Evolutionary conservation across 2,329 filamentous ascomycete genomes (phyloP).

Genomic region (Pseudogymnoascus sp.): DNA sequence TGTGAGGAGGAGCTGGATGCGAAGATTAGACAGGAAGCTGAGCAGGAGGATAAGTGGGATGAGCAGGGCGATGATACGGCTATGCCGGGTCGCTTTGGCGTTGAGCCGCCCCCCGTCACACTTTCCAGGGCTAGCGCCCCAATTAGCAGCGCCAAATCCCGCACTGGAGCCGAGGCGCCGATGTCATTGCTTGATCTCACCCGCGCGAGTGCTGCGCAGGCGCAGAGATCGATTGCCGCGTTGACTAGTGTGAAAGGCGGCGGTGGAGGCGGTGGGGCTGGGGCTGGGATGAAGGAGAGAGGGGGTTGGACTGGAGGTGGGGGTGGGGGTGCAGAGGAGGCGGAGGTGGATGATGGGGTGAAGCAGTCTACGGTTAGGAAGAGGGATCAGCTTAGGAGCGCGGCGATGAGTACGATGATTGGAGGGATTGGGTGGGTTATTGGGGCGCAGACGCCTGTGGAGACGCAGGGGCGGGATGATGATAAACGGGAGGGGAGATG

Average conservation of each 20-base stretch:
- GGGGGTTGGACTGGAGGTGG: constrained; percentile 1
- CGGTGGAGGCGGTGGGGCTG: background rate
- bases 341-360: constrained; percentile 38
- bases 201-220: constrained; percentile 49
- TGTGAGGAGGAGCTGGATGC: constrained; percentile 70
- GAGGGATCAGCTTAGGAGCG: constrained; percentile 61
- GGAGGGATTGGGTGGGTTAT: constrained; percentile 61
- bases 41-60: constrained; percentile 63
- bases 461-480: background rate
- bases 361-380: constrained; percentile 45
- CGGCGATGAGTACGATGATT: constrained; percentile 57
- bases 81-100: constrained; percentile 47
- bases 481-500: background rate
- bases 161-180: constrained; percentile 46
- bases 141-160: constrained; percentile 13
- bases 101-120: constrained; percentile 26
- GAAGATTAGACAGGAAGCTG: constrained; percentile 56
- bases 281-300: background rate
- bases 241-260: constrained; percentile 25
- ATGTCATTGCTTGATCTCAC: constrained; percentile 59
- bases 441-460: constrained; percentile 40
- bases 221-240: constrained; percentile 48
- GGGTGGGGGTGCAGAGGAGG: constrained; percentile 29
- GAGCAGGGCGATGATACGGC: constrained; percentile 50
- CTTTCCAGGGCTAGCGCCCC: constrained; percentile 28